phyloP scores from a whole-genome alignment of 495 filamentous ascomycete genomes.

The Penicillium flavigenum region DNA sequence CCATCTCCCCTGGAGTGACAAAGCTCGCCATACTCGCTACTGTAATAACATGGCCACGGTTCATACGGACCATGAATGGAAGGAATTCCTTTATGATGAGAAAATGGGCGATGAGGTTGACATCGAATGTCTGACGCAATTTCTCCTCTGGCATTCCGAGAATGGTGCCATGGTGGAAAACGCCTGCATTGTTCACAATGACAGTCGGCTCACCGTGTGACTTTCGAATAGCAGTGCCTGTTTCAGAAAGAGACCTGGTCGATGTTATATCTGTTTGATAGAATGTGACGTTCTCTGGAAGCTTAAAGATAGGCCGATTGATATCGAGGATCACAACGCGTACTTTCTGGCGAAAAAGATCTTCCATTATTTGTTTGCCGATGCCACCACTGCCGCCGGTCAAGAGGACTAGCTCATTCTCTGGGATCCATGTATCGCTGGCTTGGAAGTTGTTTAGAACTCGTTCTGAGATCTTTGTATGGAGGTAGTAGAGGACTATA shows the following conservation, averaged over 20 bases:
- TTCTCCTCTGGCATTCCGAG: constrained; percentile 32
- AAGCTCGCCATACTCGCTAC: constrained; percentile 49
- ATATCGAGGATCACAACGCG: constrained; percentile 21
- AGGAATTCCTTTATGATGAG: constrained; percentile 50
- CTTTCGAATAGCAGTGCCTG: constrained; percentile 22
- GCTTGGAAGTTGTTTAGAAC: background rate
- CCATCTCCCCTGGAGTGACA: constrained; percentile 35
- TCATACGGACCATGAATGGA: constrained; percentile 50
- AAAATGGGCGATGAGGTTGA: constrained; percentile 52
- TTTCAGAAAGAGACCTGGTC: background rate
- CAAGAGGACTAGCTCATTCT: constrained; percentile 45
- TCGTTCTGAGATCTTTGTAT: background rate
- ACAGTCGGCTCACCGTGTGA: constrained; percentile 40
- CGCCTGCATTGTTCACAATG: constrained; percentile 54
- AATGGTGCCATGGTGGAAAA: constrained; percentile 33
- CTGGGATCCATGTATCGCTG: background rate
- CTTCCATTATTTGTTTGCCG: constrained; percentile 37
- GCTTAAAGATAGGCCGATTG: constrained; percentile 4
- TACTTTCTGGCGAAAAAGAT: constrained; percentile 30
- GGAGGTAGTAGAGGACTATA: background rate
- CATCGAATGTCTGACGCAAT: constrained; percentile 41
- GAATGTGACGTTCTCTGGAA: background rate
- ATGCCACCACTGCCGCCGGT: constrained; percentile 52
- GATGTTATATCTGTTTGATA: constrained; percentile 1
- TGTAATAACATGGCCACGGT: constrained; percentile 54